phyloP scores from a whole-genome alignment of 116 monocot species.

The Phalaenopsis hybrid region DNA sequence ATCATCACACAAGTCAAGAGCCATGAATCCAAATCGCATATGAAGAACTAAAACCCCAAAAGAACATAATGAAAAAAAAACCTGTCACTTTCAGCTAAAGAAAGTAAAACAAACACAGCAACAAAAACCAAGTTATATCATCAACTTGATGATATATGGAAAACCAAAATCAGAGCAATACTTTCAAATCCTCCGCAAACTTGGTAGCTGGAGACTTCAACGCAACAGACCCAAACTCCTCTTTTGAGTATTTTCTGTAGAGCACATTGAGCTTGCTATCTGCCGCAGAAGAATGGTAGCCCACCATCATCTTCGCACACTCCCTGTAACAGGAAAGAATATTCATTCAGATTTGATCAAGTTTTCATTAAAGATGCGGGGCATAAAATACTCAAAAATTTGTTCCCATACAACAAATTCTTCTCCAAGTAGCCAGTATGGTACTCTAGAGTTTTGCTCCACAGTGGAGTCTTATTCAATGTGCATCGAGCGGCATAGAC shows the following conservation, averaged over 20 bases:
- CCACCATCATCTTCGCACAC: constrained; percentile 20
- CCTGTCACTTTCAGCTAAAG: too few species aligned
- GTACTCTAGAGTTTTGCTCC: constrained; percentile 50
- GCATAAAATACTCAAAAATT: neutral
- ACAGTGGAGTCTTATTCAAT: constrained; percentile 46
- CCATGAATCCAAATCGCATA: too few species aligned
- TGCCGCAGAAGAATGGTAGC: constrained; percentile 20
- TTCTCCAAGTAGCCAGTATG: constrained; percentile 49
- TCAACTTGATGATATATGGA: too few species aligned
- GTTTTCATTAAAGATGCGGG: neutral
- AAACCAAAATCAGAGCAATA: too few species aligned
- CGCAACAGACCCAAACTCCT: constrained; percentile 25
- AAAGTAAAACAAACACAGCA: too few species aligned
- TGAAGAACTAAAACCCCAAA: too few species aligned
- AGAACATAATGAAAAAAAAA: too few species aligned
- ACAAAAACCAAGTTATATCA: too few species aligned
- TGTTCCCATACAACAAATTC: constrained; percentile 33
- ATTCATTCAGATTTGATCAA: neutral
- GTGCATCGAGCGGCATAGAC: constrained; percentile 72
- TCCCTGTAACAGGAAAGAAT: constrained; percentile 8
- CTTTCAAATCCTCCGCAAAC: neutral
- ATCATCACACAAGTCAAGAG: too few species aligned
- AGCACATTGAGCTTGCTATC: constrained; percentile 39
- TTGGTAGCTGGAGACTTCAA: constrained; percentile 23
- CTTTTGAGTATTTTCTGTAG: constrained; percentile 39